These are phyloP conservation scores for Diaporthe sp. DNA, from an alignment of 2,329 filamentous ascomycete species.

Conservation along the genomic window DNA sequence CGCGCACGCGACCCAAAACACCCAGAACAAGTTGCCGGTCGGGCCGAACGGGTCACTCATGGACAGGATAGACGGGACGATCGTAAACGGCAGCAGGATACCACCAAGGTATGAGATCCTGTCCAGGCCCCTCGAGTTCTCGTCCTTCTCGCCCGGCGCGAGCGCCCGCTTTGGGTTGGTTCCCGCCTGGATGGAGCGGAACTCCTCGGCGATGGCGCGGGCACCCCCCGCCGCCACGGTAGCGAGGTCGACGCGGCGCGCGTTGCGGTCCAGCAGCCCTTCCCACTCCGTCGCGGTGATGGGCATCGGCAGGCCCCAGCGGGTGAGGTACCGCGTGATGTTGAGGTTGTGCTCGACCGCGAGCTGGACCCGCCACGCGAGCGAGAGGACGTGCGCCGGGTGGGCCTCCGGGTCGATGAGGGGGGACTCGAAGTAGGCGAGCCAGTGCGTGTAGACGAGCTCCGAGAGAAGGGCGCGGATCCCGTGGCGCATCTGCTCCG, in stretches of 20 bases:
- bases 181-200: neutral
- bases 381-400: conserved; percentile 31
- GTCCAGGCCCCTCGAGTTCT: conserved; percentile 54
- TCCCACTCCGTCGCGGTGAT: conserved; percentile 42
- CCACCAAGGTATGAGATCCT: conserved; percentile 62
- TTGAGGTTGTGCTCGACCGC: conserved; percentile 50
- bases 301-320: neutral
- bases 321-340: conserved; percentile 27
- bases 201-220: neutral
- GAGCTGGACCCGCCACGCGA: conserved; percentile 45
- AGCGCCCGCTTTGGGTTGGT: neutral
- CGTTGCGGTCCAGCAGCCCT: conserved; percentile 43
- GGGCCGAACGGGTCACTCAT: conserved; percentile 58
- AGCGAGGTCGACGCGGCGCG: conserved; percentile 40
- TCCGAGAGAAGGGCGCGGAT: conserved; percentile 37
- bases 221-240: conserved; percentile 8
- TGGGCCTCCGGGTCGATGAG: conserved; percentile 27
- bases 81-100: conserved; percentile 58
- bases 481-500: conserved; percentile 24
- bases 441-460: conserved; percentile 46
- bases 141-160: conserved; percentile 38
- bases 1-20: conserved; percentile 58
- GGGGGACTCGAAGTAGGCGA: conserved; percentile 47
- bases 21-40: conserved; percentile 53
- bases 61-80: conserved; percentile 58